These are phyloP conservation scores for Solanum chiquidenum DNA, from an alignment of 257 asterid genomes.

Conservation along the genomic window DNA sequence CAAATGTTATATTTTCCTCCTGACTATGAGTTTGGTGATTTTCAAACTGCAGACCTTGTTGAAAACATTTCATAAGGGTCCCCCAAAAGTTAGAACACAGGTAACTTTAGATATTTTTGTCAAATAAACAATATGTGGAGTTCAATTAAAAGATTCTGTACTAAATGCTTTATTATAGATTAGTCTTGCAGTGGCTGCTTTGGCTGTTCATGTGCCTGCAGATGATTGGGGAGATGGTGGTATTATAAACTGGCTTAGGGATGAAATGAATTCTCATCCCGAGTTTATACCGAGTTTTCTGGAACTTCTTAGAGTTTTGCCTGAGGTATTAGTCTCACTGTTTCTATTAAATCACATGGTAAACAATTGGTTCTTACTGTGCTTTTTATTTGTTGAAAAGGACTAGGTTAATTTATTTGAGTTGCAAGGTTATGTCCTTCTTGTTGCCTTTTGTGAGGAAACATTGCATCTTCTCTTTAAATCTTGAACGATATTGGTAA, in stretches of 20 bases:
- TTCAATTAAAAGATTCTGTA: constrained; percentile 10
- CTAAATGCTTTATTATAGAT: constrained; percentile 62
- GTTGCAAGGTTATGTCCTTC: neutral
- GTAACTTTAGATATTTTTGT: constrained; percentile 26
- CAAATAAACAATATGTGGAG: constrained; percentile 5
- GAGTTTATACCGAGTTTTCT: constrained; percentile 89
- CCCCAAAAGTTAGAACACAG: constrained; percentile 96
- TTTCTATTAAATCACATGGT: neutral
- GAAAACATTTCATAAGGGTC: constrained; percentile 87
- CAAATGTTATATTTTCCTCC: neutral
- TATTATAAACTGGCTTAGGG: constrained; percentile 75
- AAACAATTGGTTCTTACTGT: neutral
- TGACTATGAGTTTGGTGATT: constrained; percentile 2
- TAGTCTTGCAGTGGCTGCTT: constrained; percentile 99
- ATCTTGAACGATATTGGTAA: neutral
- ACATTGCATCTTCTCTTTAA: neutral
- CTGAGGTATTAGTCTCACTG: constrained; percentile 57
- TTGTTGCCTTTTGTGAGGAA: neutral
- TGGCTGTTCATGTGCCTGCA: constrained; percentile 93
- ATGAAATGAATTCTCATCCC: constrained; percentile 85
- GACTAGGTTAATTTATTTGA: neutral
- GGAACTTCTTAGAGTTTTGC: constrained; percentile 92
- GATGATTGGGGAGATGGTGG: constrained; percentile 98
- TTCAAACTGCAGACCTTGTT: constrained; percentile 64
- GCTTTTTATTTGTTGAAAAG: neutral